Evolutionary conservation across 2,329 filamentous ascomycete genomes (phyloP).

Genomic region (Aurifilum marmelostoma): DNA sequence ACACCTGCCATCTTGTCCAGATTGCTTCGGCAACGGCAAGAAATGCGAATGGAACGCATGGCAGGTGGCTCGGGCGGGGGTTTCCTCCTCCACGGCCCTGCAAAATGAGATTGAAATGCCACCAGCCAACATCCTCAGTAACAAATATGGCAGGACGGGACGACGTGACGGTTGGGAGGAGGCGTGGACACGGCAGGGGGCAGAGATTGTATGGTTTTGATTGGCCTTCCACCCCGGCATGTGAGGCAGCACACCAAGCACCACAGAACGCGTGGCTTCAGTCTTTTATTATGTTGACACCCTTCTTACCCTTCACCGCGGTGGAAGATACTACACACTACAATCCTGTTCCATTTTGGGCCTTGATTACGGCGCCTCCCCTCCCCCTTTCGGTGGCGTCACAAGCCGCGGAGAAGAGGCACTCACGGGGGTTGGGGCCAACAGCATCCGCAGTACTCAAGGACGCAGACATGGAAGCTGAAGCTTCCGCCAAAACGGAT

Average conservation of each 20-base stretch:
- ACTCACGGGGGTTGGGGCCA: slow-evolving; percentile 9
- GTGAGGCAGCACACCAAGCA: background rate
- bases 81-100: slow-evolving; percentile 14
- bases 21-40: slow-evolving; percentile 27
- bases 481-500: slow-evolving; percentile 14
- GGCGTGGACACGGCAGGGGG: too few relatives aligned
- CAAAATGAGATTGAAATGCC: background rate
- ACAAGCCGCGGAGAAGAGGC: slow-evolving; percentile 10
- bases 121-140: slow-evolving; percentile 4
- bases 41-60: slow-evolving; percentile 17
- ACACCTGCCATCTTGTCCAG: slow-evolving; percentile 24
- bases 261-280: background rate
- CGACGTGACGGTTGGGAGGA: too few relatives aligned
- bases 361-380: background rate
- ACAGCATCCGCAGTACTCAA: slow-evolving; percentile 10
- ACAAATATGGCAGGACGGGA: slow-evolving; percentile 13
- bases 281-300: background rate
- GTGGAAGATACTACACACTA: background rate
- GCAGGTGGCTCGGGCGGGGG: slow-evolving; percentile 7
- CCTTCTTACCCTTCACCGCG: background rate
- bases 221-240: background rate
- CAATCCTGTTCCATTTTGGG: too few relatives aligned
- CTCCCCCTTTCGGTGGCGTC: slow-evolving; percentile 3
- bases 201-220: background rate
- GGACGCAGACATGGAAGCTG: slow-evolving; percentile 11